Base-by-base conservation (phyloP, 106 monocot species). In the Alisma plantagoaquatica region DNA sequence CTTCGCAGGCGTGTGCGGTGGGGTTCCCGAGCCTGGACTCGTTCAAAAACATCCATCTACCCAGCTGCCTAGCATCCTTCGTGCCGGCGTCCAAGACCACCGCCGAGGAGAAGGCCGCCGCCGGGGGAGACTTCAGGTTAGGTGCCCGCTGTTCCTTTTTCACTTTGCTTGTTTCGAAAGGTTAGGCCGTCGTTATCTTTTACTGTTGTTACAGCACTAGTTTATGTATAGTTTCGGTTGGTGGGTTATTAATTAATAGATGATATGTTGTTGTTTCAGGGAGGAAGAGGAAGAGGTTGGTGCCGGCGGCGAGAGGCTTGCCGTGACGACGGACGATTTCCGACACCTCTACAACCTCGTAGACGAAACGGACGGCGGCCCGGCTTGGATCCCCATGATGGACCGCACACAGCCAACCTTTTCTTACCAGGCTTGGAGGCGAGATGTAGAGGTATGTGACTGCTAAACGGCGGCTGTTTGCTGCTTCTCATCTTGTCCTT, bases 371-470 rank as follows among this genome's bases (percentile, higher is more conserved):
- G 86, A 92, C 38, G 78, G 81, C 2, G 91, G 91, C 3, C 75
- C 72, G 10, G 47, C 52, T n/a, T 86, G 91, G 91, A 65, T 53
- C 8, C 75, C 70, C n/a, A 86, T 92, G 92, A 92, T 92, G 92
- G 82, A 86, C 9, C 65, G 63, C 48, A 54, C 73, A 11, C 49
- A 82, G 50, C 82, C 86, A 2, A 74, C 12, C 29, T 61, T 76
- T 54, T 63, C 63, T 56, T 92, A 82, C 59, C 59, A 68, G 60
- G 92, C 92, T 11, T 92, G 92, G 86, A 56, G 78, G 38, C 78
- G 92, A 71, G 92, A 92, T 44, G 65, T 73, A 32, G 61, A 78
- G 86, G 92, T 84, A 56, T 57, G 24, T 14, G 33, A 26, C 3
- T 17, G 4, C 17, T 16, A 20, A n/a, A 27, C 19, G 24, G 7